Percentiles rank a stretch among this genome's conserved stretches.
These are phyloP conservation scores for Aureobasidium leucospermi DNA, from an alignment of 2,329 filamentous ascomycete species.

Conservation along the genomic window DNA sequence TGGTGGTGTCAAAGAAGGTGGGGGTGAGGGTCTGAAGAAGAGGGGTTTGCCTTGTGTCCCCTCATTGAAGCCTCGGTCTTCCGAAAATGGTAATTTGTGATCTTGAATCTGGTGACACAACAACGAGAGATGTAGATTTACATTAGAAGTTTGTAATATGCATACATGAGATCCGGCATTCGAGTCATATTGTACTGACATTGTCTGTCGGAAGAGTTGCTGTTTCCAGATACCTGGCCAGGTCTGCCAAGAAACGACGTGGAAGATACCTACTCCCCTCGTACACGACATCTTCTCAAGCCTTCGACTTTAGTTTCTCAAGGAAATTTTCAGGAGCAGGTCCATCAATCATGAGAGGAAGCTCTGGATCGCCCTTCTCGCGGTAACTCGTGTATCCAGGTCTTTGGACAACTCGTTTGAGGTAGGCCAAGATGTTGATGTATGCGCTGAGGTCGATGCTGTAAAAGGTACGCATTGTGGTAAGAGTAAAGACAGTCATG, in stretches of 20 bases:
- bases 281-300: background rate
- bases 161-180: background rate
- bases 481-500: constrained; percentile 55
- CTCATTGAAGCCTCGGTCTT: constrained; percentile 1
- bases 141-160: background rate
- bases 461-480: constrained; percentile 52
- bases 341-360: constrained; percentile 21
- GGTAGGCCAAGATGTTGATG: constrained; percentile 23
- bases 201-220: too few species aligned
- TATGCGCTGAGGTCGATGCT: constrained; percentile 24
- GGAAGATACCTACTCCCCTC: background rate
- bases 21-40: background rate
- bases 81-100: background rate
- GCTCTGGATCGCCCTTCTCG: constrained; percentile 27
- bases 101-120: background rate
- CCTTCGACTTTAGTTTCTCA: constrained; percentile 1
- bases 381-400: constrained; percentile 25
- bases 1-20: background rate
- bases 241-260: background rate
- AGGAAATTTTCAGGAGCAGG: constrained; percentile 27
- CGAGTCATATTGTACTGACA: background rate
- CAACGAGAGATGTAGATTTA: background rate
- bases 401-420: constrained; percentile 22
- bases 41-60: background rate
- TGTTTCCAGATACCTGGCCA: too few species aligned